A percentile compares a stretch with the other conserved stretches of the same genome.
Conservation (phyloP, 768 basidiomycete genomes). For the Trametes coccinea region DNA sequence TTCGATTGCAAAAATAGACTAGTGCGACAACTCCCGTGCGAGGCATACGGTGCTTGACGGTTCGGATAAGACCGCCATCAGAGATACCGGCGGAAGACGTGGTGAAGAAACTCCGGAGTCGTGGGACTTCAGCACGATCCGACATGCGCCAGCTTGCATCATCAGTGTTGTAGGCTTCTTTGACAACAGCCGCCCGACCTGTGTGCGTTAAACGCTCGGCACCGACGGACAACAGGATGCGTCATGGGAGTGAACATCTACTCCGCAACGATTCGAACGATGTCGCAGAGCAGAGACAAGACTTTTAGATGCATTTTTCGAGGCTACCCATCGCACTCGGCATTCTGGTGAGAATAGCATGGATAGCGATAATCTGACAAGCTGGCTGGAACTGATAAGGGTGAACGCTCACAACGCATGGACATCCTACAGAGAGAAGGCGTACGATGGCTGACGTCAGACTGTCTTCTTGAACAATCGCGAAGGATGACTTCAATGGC, state of each 20-base stretch:
- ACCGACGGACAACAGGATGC: background rate
- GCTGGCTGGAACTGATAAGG: background rate
- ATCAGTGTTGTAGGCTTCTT: background rate
- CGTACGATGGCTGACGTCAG: background rate
- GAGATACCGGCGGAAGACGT: background rate
- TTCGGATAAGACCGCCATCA: constrained; percentile 10
- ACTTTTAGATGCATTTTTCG: too few species aligned
- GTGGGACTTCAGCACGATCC: background rate
- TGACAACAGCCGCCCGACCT: background rate
- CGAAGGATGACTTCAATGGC: background rate
- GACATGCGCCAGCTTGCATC: too few species aligned
- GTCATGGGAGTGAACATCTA: too few species aligned
- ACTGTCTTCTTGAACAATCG: constrained; percentile 3
- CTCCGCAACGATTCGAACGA: too few species aligned
- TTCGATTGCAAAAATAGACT: constrained; percentile 18
- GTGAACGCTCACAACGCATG: background rate
- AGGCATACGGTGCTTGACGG: background rate
- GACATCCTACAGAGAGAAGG: background rate
- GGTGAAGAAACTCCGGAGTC: background rate
- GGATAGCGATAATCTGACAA: too few species aligned
- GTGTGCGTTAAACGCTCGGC: background rate
- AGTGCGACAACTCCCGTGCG: background rate
- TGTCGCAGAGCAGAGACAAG: too few species aligned
- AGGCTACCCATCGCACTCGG: too few species aligned
- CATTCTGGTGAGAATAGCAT: too few species aligned